Base-by-base conservation (phyloP, 371 early-diverging fungal species). In the Saksenaea vasiformis region DNA sequence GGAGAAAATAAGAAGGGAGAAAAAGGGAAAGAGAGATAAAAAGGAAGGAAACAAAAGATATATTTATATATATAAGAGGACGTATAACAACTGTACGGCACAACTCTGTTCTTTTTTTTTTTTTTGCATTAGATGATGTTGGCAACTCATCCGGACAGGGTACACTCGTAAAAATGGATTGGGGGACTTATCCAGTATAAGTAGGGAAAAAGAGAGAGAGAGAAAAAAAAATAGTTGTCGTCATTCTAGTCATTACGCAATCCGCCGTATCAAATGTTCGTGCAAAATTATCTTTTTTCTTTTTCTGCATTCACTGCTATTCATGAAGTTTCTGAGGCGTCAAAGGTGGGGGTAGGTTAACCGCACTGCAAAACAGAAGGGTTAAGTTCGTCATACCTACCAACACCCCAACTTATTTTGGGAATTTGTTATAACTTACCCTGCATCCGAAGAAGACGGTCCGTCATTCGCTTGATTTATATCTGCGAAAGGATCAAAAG, bases 401-500 rank as follows among this genome's bases (percentile, higher is more conserved):
- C 36, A 43, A 55, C 27, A n/a, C 44, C 22, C 37, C 44, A 3
- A 51, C 36, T 27, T 47, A 54, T 61, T 58, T 31, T 64, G 35
- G 39, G 13, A 57, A 22, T 31, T n/a, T 55, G n/a, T 56, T 38
- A 13, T 27, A 15, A 14, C 38, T 72, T 74, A 74, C 79, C 70
- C 69, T 71, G 71, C 66, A 61, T 63, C 62, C 19, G 64, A 60
- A 61, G 67, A 36, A 38, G 59, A 39, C 47, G 61, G 57, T 47
- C 43, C 66, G 26, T 66, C 60, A 43, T 65, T 61, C 37, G 41
- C 59, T 47, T 67, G 37, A 36, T 64, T 60, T 36, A 67, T 62
- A 65, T 79, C 79, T 43, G 74, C 68, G 61, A 79, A 79, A 24
- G 79, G 79, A 66, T 79, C 73, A 67, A 79, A 79, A 28, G 79